A percentile compares a stretch with the other conserved stretches of the same genome.
Conservation (phyloP, 306 rosid genomes). For the Gleditsia sinensis region DNA sequence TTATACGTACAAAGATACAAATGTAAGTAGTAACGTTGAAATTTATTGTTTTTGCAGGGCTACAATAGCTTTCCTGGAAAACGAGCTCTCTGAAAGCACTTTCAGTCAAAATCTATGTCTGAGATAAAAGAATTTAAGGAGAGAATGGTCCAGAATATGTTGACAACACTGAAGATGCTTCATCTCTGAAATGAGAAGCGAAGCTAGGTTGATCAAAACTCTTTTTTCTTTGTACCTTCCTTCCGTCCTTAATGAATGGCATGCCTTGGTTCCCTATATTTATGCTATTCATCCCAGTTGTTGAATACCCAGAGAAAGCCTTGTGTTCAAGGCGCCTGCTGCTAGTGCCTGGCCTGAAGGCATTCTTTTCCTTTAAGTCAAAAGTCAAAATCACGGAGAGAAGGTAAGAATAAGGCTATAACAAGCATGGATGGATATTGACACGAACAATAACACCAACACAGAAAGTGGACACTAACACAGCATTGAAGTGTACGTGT, state of each 20-base stretch:
- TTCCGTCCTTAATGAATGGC: slow-evolving; percentile 20
- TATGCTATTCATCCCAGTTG: slow-evolving; percentile 46
- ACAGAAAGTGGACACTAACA: too few species aligned
- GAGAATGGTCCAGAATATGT: slow-evolving; percentile 52
- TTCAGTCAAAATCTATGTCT: neutral
- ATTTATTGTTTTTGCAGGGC: neutral
- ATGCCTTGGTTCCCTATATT: slow-evolving; percentile 42
- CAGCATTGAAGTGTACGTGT: too few species aligned
- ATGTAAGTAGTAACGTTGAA: too few species aligned
- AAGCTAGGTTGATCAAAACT: slow-evolving; percentile 30
- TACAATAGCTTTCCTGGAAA: neutral
- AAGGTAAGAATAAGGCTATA: too few species aligned
- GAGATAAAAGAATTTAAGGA: slow-evolving; percentile 41
- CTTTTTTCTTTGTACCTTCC: slow-evolving; percentile 36
- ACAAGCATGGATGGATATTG: too few species aligned
- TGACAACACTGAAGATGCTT: slow-evolving; percentile 63
- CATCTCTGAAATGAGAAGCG: slow-evolving; percentile 47
- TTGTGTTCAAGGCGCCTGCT: slow-evolving; percentile 18
- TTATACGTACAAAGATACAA: too few species aligned
- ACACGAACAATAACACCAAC: too few species aligned
- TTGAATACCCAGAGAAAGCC: slow-evolving; percentile 51
- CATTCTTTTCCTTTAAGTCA: too few species aligned
- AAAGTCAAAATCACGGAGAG: too few species aligned
- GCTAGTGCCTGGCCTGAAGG: slow-evolving; percentile 61
- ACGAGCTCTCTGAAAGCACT: slow-evolving; percentile 1